Conservation (phyloP, 78 protist species). For the Dictyostelium brefeldianum region DNA sequence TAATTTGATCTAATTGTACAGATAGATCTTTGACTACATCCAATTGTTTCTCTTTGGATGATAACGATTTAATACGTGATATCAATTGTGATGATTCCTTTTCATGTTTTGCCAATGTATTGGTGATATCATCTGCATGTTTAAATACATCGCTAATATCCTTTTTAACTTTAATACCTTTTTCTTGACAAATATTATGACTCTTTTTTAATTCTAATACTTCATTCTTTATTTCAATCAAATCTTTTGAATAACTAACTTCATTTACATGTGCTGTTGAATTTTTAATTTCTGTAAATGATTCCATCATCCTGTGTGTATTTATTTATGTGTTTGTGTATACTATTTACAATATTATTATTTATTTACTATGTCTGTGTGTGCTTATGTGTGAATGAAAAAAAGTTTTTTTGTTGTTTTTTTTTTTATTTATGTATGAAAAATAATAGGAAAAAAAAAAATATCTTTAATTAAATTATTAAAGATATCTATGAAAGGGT, state of each 20-base stretch:
- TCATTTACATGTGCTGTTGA: neutral
- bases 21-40: conserved; percentile 9
- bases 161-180: conserved; percentile 41
- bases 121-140: conserved; percentile 36
- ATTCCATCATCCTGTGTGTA: neutral
- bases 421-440: too few relatives aligned
- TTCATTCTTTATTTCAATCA: conserved; percentile 38
- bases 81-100: conserved; percentile 36
- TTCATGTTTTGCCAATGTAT: conserved; percentile 63
- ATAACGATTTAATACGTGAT: neutral
- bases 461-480: too few relatives aligned
- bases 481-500: too few relatives aligned
- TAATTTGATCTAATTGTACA: neutral
- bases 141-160: conserved; percentile 40
- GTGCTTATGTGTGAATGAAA: too few relatives aligned
- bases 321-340: too few relatives aligned
- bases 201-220: conserved; percentile 1
- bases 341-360: neutral
- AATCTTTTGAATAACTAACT: conserved; percentile 12
- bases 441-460: too few relatives aligned
- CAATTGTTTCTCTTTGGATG: conserved; percentile 14
- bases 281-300: neutral
- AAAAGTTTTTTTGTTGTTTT: too few relatives aligned
- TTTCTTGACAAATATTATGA: conserved; percentile 7
- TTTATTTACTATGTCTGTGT: too few relatives aligned